Base-by-base conservation (phyloP, 1,139 yeast species). In the Candida sp. region DNA sequence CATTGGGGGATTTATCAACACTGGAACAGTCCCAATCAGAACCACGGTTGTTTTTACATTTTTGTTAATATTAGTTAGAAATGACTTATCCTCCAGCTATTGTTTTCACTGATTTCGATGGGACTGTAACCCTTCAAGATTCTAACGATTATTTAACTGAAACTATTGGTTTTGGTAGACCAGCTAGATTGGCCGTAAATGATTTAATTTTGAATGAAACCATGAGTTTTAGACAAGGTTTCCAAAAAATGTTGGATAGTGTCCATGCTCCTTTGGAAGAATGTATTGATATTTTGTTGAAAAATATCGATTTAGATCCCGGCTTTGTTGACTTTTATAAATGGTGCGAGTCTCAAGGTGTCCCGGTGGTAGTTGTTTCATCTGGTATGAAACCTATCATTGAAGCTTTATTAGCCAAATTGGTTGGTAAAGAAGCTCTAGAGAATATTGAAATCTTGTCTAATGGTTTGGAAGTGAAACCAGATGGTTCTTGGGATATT, bases 71-170 rank as follows among this genome's bases (percentile, higher is more conserved):
- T 9, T 25, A 25, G 6, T 4, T 9, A 21, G 27, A 27, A 5
- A 37, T 37, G 39, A 15, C 35, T 21, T n/a, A 15, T 9, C 64
- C 67, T 30, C 68, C 68, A 53, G 93, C 95, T 45, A 88, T 93
- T 56, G 86, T 93, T 35, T 93, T 93, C 70, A 87, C 97, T 42
- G 99, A 93, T 66, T 93, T 95, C 82, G 99, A 93, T 63, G 99
- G 99, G 21, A 93, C 99, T 5, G 95, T 93, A 51, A 93, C 99
- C 15, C 71, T 87, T 49, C 77, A 79, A 61, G 99, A 93, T 63
- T 87, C 96, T 49, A 95, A 93, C 60, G 98, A 93, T 63, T 86
- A 76, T 63, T 70, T 93, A 51, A 90, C 98, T 19, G 98, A 93
- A 60, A 81, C 79, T 56, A 71, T 86, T 29, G 99, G 99, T 4